phyloP scores from a whole-genome alignment of 2,329 filamentous ascomycete genomes.

The Penicillium sp. region DNA sequence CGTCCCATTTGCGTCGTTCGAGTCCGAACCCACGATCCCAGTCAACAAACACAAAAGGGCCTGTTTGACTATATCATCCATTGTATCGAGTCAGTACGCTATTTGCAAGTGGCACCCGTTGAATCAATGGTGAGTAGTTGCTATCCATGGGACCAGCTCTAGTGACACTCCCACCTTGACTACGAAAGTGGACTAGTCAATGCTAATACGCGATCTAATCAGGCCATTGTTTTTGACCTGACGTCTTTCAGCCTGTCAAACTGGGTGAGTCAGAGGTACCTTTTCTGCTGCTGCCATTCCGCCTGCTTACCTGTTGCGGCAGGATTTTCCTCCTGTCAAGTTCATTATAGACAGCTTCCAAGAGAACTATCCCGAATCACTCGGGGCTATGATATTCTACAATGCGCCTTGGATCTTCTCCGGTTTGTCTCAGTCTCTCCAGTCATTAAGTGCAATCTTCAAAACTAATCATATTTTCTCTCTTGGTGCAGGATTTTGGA shows the following conservation, averaged over 20 bases:
- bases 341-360: constrained; percentile 99
- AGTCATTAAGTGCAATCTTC: neutral
- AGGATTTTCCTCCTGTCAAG: constrained; percentile 90
- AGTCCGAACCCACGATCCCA: constrained; percentile 40
- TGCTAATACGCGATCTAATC: constrained; percentile 1
- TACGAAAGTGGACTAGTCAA: neutral
- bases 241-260: constrained; percentile 88
- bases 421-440: neutral
- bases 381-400: constrained; percentile 89
- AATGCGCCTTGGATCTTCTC: constrained; percentile 66
- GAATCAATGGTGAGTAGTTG: constrained; percentile 22
- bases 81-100: constrained; percentile 44
- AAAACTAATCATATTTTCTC: neutral
- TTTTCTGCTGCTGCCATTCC: neutral
- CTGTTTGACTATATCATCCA: constrained; percentile 48
- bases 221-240: constrained; percentile 93
- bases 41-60: constrained; percentile 38
- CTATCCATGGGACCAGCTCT: neutral
- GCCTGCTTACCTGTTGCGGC: neutral
- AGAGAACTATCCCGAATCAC: constrained; percentile 91
- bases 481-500: constrained; percentile 19
- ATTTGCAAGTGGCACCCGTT: constrained; percentile 31
- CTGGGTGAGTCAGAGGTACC: constrained; percentile 63
- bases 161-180: neutral
- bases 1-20: constrained; percentile 46